Percentiles rank a stretch among this genome's conserved stretches.
These are phyloP conservation scores for Acmispon strigosus DNA, from an alignment of 306 rosid genomes.

Conservation along the genomic window DNA sequence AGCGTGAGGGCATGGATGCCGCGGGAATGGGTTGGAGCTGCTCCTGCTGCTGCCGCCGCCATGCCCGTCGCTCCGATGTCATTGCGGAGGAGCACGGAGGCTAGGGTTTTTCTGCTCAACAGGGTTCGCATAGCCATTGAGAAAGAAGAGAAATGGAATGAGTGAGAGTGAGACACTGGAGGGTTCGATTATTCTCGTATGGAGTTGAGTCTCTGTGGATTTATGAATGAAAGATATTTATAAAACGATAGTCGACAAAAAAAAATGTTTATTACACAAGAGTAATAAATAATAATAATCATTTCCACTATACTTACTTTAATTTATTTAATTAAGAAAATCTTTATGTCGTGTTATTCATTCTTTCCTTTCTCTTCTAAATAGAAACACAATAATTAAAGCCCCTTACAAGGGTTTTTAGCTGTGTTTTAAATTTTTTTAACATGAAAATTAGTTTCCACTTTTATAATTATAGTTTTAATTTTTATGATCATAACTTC, in stretches of 20 bases:
- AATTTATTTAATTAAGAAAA: no score
- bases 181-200: not conserved
- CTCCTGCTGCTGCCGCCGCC: not conserved
- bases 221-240: not conserved
- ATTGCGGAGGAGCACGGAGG: conserved; percentile 24
- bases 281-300: no score
- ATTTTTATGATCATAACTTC: no score
- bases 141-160: not conserved
- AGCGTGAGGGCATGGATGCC: conserved; percentile 65
- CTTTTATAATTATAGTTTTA: no score
- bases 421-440: no score
- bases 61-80: conserved; percentile 6
- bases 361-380: no score
- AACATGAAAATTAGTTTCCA: not conserved
- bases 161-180: not conserved
- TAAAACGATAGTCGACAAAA: no score
- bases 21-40: conserved; percentile 22
- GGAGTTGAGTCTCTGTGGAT: not conserved
- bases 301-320: no score
- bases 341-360: no score
- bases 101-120: conserved; percentile 31
- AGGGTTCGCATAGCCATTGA: conserved; percentile 47
- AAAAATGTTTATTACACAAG: no score
- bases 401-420: no score
- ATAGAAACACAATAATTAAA: no score